Evolutionary conservation across 2,329 filamentous ascomycete species (phyloP).

Genomic region (Lasiodiplodia hormozganensis): DNA sequence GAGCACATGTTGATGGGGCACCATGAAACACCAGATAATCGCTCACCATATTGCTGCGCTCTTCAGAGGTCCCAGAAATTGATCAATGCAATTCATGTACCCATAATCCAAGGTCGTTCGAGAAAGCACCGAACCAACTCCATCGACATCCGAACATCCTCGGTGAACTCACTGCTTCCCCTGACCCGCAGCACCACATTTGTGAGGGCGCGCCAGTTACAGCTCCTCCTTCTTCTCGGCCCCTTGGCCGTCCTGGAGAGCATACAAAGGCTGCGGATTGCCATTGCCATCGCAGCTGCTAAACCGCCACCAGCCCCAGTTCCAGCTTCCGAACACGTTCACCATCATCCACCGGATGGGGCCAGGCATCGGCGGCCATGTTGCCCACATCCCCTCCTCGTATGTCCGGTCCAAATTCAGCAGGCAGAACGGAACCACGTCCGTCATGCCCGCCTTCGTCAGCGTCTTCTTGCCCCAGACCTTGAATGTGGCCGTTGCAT

Average conservation of each 20-base stretch:
- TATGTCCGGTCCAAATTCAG: conserved; percentile 66
- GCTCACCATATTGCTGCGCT: background rate
- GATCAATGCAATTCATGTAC: conserved; percentile 25
- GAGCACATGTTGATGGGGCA: conserved; percentile 7
- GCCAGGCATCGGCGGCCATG: conserved; percentile 70
- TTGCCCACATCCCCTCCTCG: conserved; percentile 66
- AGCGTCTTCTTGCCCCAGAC: conserved; percentile 69
- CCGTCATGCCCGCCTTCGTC: conserved; percentile 64
- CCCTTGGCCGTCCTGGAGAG: conserved; percentile 38
- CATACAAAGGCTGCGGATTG: conserved; percentile 61
- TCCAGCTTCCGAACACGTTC: conserved; percentile 64
- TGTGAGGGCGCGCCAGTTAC: background rate
- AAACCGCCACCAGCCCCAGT: conserved; percentile 69
- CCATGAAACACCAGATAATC: conserved; percentile 24
- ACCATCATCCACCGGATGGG: conserved; percentile 66
- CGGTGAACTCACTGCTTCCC: background rate
- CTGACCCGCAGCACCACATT: conserved; percentile 14
- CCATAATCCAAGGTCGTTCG: background rate
- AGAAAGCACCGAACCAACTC: conserved; percentile 29
- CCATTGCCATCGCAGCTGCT: conserved; percentile 65
- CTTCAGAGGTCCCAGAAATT: conserved; percentile 19
- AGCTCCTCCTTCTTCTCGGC: conserved; percentile 12
- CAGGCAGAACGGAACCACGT: conserved; percentile 70
- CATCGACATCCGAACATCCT: conserved; percentile 18
- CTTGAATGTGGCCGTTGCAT: conserved; percentile 62